Evolutionary conservation across 495 filamentous ascomycete species (phyloP), one percentile per base, ranked within the genome.

Genomic region (Usnea hakonensis): DNA sequence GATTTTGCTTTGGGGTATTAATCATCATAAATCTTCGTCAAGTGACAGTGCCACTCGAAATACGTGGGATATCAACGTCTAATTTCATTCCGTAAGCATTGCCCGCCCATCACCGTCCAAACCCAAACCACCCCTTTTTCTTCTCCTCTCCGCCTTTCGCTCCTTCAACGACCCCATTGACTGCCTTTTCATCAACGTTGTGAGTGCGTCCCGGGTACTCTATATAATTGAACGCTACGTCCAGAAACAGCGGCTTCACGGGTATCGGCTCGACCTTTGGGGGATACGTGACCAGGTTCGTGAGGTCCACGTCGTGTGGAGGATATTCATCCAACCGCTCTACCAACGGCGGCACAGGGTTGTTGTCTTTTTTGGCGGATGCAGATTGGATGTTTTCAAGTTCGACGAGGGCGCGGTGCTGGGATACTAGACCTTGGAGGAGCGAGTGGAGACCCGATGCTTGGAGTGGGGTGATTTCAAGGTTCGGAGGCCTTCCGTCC

Each of bases 161-260:
- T 44, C 68, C 69, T 19, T 77, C 68, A 11, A 68, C 61, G 44
- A 72, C 69, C 5, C 61, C 70, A 48, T 71, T 67, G 10, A 64
- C 65, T 8, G 16, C 57, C 17, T 36, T 63, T 44, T 70, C 67
- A 21, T 36, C 65, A 11, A 52, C 57, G 17, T 62, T 55, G 3
- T 62, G 66, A 55, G 68, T 58, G 35, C 81, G 80, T 5, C 87
- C 89, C 3, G 94, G 92, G 72, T 99, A 99, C 26, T 91, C 86
- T 63, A 99, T 90, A 71, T 96, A 99, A 72, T 97, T 99, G 88
- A 90, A 97, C 19, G 94, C 94, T 16, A 96, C 89, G 71, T 99
- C 94, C 52, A 97, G 82, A 79, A 97, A 97, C 19, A 99, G 73
- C 19, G 94, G 95, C 74, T 99, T 99, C 19, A 97, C 91, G 0